A percentile compares a stretch with the other conserved stretches of the same genome.
Conservation (phyloP, 73 alveolate species). For the Uronychia setigera region DNA sequence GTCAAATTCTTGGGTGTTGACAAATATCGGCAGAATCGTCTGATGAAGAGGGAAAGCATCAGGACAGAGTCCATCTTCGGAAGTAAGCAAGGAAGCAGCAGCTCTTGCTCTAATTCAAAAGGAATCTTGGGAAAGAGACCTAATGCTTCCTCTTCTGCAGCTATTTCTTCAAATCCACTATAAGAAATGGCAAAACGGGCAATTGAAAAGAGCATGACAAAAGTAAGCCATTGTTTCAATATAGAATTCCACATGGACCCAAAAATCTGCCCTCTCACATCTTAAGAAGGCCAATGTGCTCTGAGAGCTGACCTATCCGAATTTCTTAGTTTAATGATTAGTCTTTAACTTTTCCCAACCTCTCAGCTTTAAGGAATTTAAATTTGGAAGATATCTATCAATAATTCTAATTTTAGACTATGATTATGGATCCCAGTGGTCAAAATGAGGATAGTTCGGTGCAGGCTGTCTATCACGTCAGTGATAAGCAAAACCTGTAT, state of each 20-base stretch:
- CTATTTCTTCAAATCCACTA: not conserved
- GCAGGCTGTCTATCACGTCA: no score
- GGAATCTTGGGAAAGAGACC: not conserved
- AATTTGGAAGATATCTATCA: no score
- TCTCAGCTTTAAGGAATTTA: no score
- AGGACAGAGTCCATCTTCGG: conserved; percentile 40
- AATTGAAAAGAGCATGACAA: not conserved
- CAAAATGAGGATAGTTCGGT: no score
- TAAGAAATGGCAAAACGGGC: not conserved
- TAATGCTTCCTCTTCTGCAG: not conserved
- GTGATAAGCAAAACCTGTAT: no score
- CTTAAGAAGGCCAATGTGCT: not conserved
- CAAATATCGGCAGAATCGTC: conserved; percentile 18
- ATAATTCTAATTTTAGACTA: no score
- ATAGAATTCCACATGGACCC: not conserved
- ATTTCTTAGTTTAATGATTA: no score
- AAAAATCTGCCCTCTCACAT: not conserved
- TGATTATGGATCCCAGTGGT: no score
- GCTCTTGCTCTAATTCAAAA: no score
- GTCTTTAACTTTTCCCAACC: no score
- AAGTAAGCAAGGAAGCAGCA: no score
- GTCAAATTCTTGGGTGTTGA: not conserved
- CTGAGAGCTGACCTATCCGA: no score
- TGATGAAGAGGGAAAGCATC: conserved; percentile 20
- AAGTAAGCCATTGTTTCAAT: not conserved